Evolutionary conservation across 2,329 filamentous ascomycete genomes (phyloP), one percentile per base, ranked within the genome.

Genomic region (Microcyclosporella mali): DNA sequence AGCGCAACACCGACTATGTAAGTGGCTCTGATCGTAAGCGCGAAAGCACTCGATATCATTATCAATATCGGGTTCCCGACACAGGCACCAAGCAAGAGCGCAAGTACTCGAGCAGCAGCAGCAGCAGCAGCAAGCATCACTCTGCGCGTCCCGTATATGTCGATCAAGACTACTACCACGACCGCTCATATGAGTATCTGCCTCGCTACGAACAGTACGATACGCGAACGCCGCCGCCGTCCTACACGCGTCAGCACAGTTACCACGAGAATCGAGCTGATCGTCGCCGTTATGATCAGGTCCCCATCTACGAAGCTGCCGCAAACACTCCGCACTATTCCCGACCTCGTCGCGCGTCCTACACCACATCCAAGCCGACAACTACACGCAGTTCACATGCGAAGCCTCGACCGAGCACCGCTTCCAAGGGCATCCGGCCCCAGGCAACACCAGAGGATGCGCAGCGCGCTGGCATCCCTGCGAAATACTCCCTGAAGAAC

Each of bases 401-500:
- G 62, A 70, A 56, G 12, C 64, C 62, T 18, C 65, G 65, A 55
- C 53, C 58, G 43, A 70, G 67, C 58, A 53, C 62, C 11, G 56
- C 66, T 15, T 43, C 49, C 36, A 66, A 69, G 56, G 51, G 59
- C 42, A 45, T 57, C 36, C 60, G 69, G 34, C 66, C 66, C 36
- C 67, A 71, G 56, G 81, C 81, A 45, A 82, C 78, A 33, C 78
- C 78, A 63, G 84, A 86, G 42, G 79, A 83, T 54, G 78, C 78
- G 45, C 69, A 69, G 48, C 70, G 71, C 21, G 76, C 72, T 60
- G 77, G 79, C 47, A 95, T 98, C 44, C 89, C 92, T 2, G 67
- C 81, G 1, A 90, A 92, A 50, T 98, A 94, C 71, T 94, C 88
- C 18, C 81, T 90, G 63, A 97, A 97, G 76, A 94, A 97, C 72